phyloP scores from a whole-genome alignment of 257 asterid species.

The Solanum peruvianum region DNA sequence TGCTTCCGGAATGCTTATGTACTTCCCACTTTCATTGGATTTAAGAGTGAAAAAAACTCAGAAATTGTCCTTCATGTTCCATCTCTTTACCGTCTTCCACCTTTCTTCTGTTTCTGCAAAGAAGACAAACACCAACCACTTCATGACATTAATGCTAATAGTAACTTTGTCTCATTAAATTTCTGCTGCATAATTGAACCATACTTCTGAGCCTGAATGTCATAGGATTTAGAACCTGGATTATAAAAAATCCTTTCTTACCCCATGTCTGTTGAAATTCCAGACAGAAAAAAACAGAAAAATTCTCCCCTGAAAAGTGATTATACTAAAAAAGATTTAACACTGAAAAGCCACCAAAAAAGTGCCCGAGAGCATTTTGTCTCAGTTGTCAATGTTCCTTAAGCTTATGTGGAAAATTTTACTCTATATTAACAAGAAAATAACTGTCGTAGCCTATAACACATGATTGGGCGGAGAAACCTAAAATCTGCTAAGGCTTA shows the following conservation, averaged over 20 bases:
- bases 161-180: neutral
- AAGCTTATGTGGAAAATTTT: neutral
- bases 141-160: neutral
- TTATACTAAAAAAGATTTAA: neutral
- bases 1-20: neutral
- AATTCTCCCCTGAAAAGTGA: neutral
- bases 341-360: neutral
- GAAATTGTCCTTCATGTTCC: neutral
- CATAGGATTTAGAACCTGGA: neutral
- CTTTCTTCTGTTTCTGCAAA: neutral
- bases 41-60: neutral
- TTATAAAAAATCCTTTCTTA: neutral
- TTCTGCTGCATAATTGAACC: neutral
- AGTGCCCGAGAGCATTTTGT: neutral
- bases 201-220: neutral
- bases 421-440: neutral
- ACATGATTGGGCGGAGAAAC: neutral
- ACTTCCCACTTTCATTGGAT: neutral
- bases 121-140: neutral
- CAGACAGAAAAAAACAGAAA: neutral
- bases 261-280: neutral
- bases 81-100: neutral
- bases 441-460: neutral
- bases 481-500: neutral
- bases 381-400: neutral